Evolutionary conservation across 768 basidiomycete species (phyloP).

Genomic region (Kwoniella europaea): DNA sequence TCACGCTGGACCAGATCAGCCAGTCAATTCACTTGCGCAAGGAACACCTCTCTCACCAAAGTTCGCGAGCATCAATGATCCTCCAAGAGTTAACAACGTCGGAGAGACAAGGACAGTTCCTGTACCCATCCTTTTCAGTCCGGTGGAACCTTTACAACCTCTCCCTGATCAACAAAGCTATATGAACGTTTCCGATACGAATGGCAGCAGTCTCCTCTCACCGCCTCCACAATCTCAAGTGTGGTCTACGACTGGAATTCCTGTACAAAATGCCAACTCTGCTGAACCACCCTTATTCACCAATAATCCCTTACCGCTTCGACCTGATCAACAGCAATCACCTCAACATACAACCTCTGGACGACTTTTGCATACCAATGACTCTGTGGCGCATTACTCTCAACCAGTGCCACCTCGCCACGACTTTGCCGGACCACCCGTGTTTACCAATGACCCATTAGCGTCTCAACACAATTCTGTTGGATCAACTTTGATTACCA

Average conservation of each 20-base stretch:
- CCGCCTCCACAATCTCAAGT: neutral
- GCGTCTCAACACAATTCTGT: no score
- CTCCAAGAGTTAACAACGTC: neutral
- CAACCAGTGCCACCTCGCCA: no score
- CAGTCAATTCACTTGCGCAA: neutral
- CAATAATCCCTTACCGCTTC: neutral
- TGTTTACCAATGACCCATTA: no score
- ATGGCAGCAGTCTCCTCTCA: neutral
- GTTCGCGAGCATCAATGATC: constrained; percentile 2
- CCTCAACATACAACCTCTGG: no score
- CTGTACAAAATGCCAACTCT: no score
- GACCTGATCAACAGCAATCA: neutral
- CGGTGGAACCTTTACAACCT: neutral
- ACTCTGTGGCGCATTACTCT: no score
- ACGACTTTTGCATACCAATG: no score
- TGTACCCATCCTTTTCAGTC: constrained; percentile 28
- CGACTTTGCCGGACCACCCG: no score
- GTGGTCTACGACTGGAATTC: no score
- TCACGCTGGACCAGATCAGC: neutral
- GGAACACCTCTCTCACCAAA: neutral
- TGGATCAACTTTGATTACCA: no score
- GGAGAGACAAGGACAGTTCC: constrained; percentile 15
- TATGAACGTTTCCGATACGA: neutral
- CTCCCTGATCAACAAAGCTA: neutral
- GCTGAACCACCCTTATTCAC: neutral